These are phyloP conservation scores for Cordyceps tenuipes DNA, from an alignment of 2,329 filamentous ascomycete genomes.

Conservation along the genomic window DNA sequence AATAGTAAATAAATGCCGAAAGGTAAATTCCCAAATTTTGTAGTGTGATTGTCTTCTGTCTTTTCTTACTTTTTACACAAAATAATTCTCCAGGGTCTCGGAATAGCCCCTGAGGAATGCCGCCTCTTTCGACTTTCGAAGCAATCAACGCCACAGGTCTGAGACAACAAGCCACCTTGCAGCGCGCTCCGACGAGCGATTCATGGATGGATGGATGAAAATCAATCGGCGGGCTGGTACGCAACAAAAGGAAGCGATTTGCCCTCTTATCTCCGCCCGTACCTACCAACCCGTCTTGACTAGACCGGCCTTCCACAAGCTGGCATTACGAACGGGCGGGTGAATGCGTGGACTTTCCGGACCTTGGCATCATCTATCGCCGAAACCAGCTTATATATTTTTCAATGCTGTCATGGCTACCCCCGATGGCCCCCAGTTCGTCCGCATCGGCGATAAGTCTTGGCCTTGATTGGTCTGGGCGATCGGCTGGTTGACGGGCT, in stretches of 20 bases:
- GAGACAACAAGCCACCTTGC: not conserved
- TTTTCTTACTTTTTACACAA: too few relatives aligned
- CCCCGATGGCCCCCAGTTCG: not conserved
- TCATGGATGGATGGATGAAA: not conserved
- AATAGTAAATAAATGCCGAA: too few relatives aligned
- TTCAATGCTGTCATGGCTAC: not conserved
- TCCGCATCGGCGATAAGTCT: conserved; percentile 6
- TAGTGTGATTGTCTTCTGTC: too few relatives aligned
- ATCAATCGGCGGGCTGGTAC: not conserved
- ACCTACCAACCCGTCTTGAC: not conserved
- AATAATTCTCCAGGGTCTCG: too few relatives aligned
- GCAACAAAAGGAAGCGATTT: not conserved
- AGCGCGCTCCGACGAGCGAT: not conserved
- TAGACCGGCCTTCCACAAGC: not conserved
- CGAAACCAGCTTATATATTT: conserved; percentile 1
- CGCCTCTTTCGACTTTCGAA: too few relatives aligned
- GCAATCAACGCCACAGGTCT: not conserved
- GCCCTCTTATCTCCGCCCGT: not conserved
- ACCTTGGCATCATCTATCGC: conserved; percentile 11
- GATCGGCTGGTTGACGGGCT: not conserved
- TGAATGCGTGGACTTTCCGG: not conserved
- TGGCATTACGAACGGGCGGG: not conserved
- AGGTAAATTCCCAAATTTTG: too few relatives aligned
- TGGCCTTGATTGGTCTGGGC: not conserved
- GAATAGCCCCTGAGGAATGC: too few relatives aligned